Percentiles rank a stretch among this genome's conserved stretches.
Evolutionary conservation across 805 yeast species (phyloP).

Genomic region (Pichia sporocuriosa): DNA sequence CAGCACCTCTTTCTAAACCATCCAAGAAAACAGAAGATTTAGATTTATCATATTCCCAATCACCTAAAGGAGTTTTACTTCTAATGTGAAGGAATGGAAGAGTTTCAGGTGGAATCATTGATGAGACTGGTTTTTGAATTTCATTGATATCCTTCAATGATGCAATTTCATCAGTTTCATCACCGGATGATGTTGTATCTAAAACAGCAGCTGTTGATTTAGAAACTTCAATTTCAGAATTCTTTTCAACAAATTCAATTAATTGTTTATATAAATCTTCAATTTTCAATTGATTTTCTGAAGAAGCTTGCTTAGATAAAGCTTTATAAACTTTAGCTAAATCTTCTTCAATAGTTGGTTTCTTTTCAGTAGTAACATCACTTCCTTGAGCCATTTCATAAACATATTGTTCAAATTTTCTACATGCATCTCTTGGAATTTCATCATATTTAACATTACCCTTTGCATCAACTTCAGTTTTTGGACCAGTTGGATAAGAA

Average conservation of each 20-base stretch:
- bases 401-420: constrained; percentile 93
- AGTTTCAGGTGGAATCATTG: constrained; percentile 70
- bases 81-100: constrained; percentile 93
- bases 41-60: constrained; percentile 79
- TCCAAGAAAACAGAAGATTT: constrained; percentile 76
- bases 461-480: constrained; percentile 77
- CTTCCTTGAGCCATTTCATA: constrained; percentile 96
- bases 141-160: constrained; percentile 70
- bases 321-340: constrained; percentile 77
- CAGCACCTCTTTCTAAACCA: constrained; percentile 89
- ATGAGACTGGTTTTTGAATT: constrained; percentile 67
- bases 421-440: constrained; percentile 79
- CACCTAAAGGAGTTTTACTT: constrained; percentile 62
- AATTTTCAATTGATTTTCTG: constrained; percentile 62
- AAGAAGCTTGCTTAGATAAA: constrained; percentile 66
- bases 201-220: constrained; percentile 51
- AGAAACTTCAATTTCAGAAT: constrained; percentile 64
- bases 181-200: constrained; percentile 34
- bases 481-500: constrained; percentile 90
- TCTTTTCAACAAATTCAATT: constrained; percentile 58
- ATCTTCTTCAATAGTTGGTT: constrained; percentile 81
- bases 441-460: constrained; percentile 85
- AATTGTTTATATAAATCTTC: constrained; percentile 66
- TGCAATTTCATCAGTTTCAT: constrained; percentile 72
- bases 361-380: constrained; percentile 58